These are phyloP conservation scores for Hypoxylon sp. DNA, from an alignment of 2,329 filamentous ascomycete species.

Conservation along the genomic window DNA sequence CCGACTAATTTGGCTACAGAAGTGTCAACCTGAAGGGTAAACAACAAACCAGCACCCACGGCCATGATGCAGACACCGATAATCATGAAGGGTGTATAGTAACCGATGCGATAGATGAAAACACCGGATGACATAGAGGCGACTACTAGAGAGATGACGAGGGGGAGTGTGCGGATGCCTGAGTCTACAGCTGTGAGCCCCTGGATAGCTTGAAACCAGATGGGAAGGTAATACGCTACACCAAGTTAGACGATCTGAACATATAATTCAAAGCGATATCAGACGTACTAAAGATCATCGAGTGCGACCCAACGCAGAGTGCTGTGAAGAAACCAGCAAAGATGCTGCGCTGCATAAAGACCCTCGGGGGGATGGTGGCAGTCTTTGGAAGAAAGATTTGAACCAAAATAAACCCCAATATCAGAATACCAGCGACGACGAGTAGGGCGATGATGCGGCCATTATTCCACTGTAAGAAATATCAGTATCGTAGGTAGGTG, in stretches of 20 bases:
- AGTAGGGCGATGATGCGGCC: slow-evolving; percentile 55
- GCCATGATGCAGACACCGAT: slow-evolving; percentile 35
- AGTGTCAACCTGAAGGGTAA: slow-evolving; percentile 40
- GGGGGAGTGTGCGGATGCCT: slow-evolving; percentile 53
- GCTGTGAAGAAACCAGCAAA: neutral
- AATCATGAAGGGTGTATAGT: slow-evolving; percentile 50
- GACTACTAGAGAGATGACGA: slow-evolving; percentile 48
- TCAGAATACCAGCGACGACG: slow-evolving; percentile 50
- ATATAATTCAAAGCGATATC: neutral
- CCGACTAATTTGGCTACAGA: slow-evolving; percentile 47
- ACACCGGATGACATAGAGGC: slow-evolving; percentile 44
- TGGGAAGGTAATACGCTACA: slow-evolving; percentile 52
- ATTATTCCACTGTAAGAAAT: slow-evolving; percentile 49
- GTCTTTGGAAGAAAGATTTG: slow-evolving; percentile 33
- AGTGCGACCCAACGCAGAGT: slow-evolving; percentile 7
- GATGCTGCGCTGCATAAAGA: slow-evolving; percentile 40
- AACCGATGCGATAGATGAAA: slow-evolving; percentile 45
- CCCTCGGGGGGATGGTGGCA: slow-evolving; percentile 36
- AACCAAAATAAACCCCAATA: slow-evolving; percentile 52
- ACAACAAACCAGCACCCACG: slow-evolving; percentile 50
- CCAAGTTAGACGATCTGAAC: neutral
- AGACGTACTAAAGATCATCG: slow-evolving; percentile 1
- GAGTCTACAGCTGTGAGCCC: slow-evolving; percentile 50
- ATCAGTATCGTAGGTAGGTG: too few relatives aligned
- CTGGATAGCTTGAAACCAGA: slow-evolving; percentile 49